phyloP scores from a whole-genome alignment of 257 asterid species.

The Linderniella brevidens region DNA sequence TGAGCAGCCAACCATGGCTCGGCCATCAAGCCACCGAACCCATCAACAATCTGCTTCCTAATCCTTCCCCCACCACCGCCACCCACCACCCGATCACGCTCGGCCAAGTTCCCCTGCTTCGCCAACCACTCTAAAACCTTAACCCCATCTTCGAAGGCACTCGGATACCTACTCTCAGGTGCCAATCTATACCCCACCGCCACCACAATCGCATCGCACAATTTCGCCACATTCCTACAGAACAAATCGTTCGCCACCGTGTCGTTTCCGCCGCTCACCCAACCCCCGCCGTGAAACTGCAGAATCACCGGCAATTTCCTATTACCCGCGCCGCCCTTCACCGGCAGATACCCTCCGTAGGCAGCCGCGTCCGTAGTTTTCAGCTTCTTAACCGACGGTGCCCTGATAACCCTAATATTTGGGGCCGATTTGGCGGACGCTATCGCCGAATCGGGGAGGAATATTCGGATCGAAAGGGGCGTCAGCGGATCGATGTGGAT shows the following conservation, averaged over 20 bases:
- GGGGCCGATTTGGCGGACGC: conserved; percentile 17
- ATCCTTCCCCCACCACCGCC: conserved; percentile 43
- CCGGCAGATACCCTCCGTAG: conserved; percentile 66
- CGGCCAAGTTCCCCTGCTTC: conserved; percentile 81
- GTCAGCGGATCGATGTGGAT: conserved; percentile 74
- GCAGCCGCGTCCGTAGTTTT: conserved; percentile 21
- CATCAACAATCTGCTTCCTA: conserved; percentile 42
- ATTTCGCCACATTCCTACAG: conserved; percentile 62
- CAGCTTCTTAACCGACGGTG: conserved; percentile 19
- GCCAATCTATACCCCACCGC: conserved; percentile 87
- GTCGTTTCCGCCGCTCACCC: conserved; percentile 73
- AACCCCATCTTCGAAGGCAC: conserved; percentile 80
- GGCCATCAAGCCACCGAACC: conserved; percentile 58
- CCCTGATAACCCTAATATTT: conserved; percentile 21
- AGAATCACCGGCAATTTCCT: conserved; percentile 56
- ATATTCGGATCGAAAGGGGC: conserved; percentile 61
- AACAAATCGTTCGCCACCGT: conserved; percentile 67
- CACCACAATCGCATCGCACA: conserved; percentile 76
- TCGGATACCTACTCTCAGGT: conserved; percentile 76
- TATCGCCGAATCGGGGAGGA: conserved; percentile 72
- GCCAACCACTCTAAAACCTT: conserved; percentile 86
- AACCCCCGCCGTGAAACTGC: conserved; percentile 97
- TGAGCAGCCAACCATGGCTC: conserved; percentile 87
- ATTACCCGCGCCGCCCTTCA: conserved; percentile 14
- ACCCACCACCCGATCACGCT: conserved; percentile 54